Base-by-base conservation (phyloP, 2,329 filamentous ascomycete genomes). In the Falciphora oryzae region DNA sequence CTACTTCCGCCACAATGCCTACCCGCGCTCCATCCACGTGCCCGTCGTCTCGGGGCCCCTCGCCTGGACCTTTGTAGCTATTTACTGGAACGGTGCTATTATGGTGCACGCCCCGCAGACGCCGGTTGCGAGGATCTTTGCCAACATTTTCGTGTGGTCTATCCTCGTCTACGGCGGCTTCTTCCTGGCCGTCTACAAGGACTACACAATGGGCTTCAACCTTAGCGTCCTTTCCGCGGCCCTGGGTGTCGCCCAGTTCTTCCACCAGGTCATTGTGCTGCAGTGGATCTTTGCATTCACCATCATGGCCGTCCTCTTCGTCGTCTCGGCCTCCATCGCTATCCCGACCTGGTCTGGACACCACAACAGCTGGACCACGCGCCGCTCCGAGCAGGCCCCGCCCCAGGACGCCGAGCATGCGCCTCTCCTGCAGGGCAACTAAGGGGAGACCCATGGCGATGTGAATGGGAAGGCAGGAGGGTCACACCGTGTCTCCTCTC, bases 251-350 rank as follows among this genome's bases (percentile, higher is more conserved):
- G 84, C 86, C 18, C 93, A 97, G 75, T 88, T 96, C 78, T 79
- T 87, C 62, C 82, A 84, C 71, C 87, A 92, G 74, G 76, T 89
- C 66, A 81, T 96, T 69, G 90, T 91, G 8, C 81, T 96, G 68
- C 93, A 97, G 78, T 96, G 92, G 92, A 94, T 96, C 76, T 96
- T 96, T 74, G 90, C 92, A 44, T 95, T 96, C 72, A 81, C 87
- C 67, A 92, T 96, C 74, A 93, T 94, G 82, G 85, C 82, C 0
- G 74, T 91, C 31, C 84, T 96, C 63, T 89, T 95, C 74, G 75
- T 93, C 27, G 77, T 85, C 25, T 92, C 90, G 1, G 71, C 91
- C 2, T 76, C 83, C 22, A 80, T 92, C 63, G 89, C 85, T 2
- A 76, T 90, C 44, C 89, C 89, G 0, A 83, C 83, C 28, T 81